Base-by-base conservation (phyloP, 768 basidiomycete genomes). In the Lyophyllum atratum region DNA sequence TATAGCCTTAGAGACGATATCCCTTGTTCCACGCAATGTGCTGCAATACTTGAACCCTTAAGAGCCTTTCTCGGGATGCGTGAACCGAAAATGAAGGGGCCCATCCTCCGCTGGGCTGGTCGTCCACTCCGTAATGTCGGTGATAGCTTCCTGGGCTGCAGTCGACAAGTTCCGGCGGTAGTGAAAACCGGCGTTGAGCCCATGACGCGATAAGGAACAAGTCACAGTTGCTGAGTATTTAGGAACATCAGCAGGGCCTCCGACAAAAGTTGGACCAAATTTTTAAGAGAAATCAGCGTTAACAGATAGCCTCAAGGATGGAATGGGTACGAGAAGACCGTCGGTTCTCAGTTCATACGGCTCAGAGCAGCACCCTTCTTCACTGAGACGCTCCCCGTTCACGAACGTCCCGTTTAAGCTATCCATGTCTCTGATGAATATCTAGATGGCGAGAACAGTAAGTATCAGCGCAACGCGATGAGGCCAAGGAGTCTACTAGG, bases 381-480 rank as follows among this genome's bases (percentile, higher is more conserved):
- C 15, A 45, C 43, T 55, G 19, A 55, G 44, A n/a, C 43, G 53
- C 43, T 55, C 44, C 22, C 44, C 53, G 25, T 55, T 55, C 17
- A 55, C 53, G 43, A 31, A 55, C 7, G 53, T 55, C 25, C 53
- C 44, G 28, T 34, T 45, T 28, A 34, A 26, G 31, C 53, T 55
- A 2, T 45, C 53, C 10, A 46, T 4, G 24, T 55, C 53, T 37
- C 28, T 19, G 22, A 55, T 39, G 14, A 44, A 37, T 21, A 55
- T 33, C 44, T 47, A 45, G 3, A 25, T 28, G 44, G 17, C 11
- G 12, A 37, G 17, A 33, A 33, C 6, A 6, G 31, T 33, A 33
- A 33, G n/a, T n/a, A n/a, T n/a, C n/a, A n/a, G 31, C 31, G 31
- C 12, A 33, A 12, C 31, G 12, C 31, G 31, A 33, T 33, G 31